phyloP scores from a whole-genome alignment of 1,284 basidiomycete species.

The Anthracocystis panici-leucophaei region DNA sequence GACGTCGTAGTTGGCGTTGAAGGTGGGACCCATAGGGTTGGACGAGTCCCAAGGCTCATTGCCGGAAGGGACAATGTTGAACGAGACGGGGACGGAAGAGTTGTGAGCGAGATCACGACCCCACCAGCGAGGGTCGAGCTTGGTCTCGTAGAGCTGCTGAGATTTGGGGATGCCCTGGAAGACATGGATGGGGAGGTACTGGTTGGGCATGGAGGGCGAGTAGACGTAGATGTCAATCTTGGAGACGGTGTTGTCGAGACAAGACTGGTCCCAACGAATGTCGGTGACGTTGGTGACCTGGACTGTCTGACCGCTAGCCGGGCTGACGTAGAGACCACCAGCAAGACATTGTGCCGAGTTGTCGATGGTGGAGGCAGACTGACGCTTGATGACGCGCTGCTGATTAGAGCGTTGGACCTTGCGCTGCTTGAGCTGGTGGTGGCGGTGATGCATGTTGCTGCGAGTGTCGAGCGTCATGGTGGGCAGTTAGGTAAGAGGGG shows the following conservation, averaged over 20 bases:
- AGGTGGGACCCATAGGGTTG: conserved; percentile 64
- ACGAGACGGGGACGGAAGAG: conserved; percentile 52
- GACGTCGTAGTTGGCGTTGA: conserved; percentile 58
- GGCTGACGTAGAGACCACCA: conserved; percentile 58
- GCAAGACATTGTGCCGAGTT: conserved; percentile 53
- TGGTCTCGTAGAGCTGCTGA: conserved; percentile 46
- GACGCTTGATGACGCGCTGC: conserved; percentile 41
- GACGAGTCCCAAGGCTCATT: conserved; percentile 67
- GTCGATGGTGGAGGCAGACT: conserved; percentile 46
- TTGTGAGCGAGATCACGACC: conserved; percentile 49
- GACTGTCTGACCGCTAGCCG: conserved; percentile 33
- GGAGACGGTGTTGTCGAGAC: conserved; percentile 44
- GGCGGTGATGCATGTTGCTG: conserved; percentile 41
- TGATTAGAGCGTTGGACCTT: conserved; percentile 18
- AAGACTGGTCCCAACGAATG: conserved; percentile 57
- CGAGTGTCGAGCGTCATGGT: conserved; percentile 48
- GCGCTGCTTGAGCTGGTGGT: conserved; percentile 44
- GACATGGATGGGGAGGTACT: conserved; percentile 60
- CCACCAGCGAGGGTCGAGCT: conserved; percentile 65
- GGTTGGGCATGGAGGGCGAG: conserved; percentile 49
- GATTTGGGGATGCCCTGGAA: conserved; percentile 56
- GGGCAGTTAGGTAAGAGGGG: conserved; percentile 7
- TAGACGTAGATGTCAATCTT: conserved; percentile 68
- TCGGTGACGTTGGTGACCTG: conserved; percentile 52
- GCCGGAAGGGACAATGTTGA: conserved; percentile 67